These are phyloP conservation scores for Rhizopus sp. DNA, from an alignment of 371 early-diverging fungal genomes.

Conservation along the genomic window DNA sequence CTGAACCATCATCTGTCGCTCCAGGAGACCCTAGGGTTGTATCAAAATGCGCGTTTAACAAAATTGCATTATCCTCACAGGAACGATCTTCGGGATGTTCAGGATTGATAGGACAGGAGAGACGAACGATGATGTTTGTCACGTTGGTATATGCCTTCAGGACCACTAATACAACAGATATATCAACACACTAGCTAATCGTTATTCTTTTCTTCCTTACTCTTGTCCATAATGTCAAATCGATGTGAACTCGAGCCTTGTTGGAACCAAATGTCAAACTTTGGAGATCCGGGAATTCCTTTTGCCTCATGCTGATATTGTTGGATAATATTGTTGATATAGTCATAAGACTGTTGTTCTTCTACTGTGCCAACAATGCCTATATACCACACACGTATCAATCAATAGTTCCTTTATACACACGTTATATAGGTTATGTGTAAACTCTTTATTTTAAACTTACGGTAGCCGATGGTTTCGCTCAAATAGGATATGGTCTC, in stretches of 20 bases:
- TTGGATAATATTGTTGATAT: conserved; percentile 30
- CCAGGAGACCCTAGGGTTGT: conserved; percentile 64
- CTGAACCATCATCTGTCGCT: conserved; percentile 72
- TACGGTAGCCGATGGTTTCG: conserved; percentile 59
- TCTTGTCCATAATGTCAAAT: conserved; percentile 74
- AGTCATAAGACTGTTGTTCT: conserved; percentile 45
- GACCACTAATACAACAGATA: conserved; percentile 44
- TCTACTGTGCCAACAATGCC: conserved; percentile 53
- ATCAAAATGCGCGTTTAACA: conserved; percentile 77
- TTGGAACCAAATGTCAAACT: conserved; percentile 65
- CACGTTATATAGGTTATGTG: conserved; percentile 16
- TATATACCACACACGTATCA: conserved; percentile 22
- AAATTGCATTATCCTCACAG: conserved; percentile 67
- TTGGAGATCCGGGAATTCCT: conserved; percentile 43
- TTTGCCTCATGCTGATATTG: conserved; percentile 37
- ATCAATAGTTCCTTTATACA: conserved; percentile 7
- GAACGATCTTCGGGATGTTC: conserved; percentile 14
- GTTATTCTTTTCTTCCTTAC: conserved; percentile 28
- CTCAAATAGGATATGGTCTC: conserved; percentile 50
- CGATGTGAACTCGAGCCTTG: conserved; percentile 68
- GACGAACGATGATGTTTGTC: conserved; percentile 73
- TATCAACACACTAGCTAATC: background rate
- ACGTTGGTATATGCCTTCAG: conserved; percentile 70
- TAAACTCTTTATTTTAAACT: conserved; percentile 21
- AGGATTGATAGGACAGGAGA: conserved; percentile 62